Percentiles rank a stretch among this genome's conserved stretches.
phyloP scores from a whole-genome alignment of 1,284 basidiomycete species.

The Psilocybe mexicana region DNA sequence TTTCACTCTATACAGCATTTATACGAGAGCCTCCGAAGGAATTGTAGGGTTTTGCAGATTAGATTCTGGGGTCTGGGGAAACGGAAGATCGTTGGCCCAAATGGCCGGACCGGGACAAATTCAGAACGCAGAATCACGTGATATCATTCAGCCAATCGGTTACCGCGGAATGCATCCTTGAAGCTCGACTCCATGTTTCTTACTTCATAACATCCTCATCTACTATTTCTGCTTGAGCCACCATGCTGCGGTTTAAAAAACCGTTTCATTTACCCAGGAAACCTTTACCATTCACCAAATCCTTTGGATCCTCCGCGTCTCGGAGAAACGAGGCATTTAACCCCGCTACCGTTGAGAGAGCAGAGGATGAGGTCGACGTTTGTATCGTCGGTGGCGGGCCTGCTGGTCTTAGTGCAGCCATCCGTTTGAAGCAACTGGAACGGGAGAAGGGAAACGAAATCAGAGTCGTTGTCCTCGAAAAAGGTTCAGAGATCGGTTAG shows the following conservation, averaged over 20 bases:
- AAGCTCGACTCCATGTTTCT: background rate
- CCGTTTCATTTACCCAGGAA: background rate
- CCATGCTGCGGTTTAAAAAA: conserved; percentile 15
- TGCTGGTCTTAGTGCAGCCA: conserved; percentile 95
- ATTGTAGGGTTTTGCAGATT: too few species aligned
- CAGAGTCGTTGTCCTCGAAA: conserved; percentile 94
- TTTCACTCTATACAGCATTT: too few species aligned
- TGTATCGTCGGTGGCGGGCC: conserved; percentile 97
- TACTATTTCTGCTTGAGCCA: background rate
- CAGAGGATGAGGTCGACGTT: conserved; percentile 90
- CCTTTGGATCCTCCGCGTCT: conserved; percentile 3
- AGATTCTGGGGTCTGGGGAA: too few species aligned
- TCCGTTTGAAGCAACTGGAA: conserved; percentile 93
- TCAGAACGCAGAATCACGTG: too few species aligned
- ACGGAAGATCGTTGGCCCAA: too few species aligned
- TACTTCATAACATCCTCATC: background rate
- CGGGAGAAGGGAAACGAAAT: conserved; percentile 78
- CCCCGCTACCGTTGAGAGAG: conserved; percentile 59
- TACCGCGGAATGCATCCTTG: too few species aligned
- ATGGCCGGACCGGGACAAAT: too few species aligned
- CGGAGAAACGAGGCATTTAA: conserved; percentile 15
- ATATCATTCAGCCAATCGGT: too few species aligned
- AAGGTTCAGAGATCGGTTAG: conserved; percentile 89
- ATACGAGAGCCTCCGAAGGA: too few species aligned
- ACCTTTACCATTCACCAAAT: background rate